Percentiles rank a stretch among this genome's conserved stretches.
Conservation (phyloP, 208 protist genomes). For the Novymonas esmeraldas region DNA sequence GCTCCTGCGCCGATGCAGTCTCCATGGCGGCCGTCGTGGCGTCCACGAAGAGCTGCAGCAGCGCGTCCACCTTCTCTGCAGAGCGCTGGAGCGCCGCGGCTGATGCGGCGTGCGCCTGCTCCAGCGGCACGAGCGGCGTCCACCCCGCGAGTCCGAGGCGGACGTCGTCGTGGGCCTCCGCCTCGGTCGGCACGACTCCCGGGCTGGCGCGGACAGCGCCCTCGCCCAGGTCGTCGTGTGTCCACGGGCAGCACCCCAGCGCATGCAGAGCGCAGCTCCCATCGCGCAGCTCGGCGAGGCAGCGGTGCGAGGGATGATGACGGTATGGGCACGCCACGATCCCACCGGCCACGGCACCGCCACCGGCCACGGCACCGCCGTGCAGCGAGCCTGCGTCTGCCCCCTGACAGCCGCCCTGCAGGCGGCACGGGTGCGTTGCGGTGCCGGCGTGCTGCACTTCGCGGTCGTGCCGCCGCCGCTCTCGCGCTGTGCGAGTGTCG, state of each 20-base stretch:
- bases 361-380: background rate
- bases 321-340: slow-evolving; percentile 38
- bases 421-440: slow-evolving; percentile 43
- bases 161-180: slow-evolving; percentile 1
- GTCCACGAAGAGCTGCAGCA: slow-evolving; percentile 26
- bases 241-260: slow-evolving; percentile 57
- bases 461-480: slow-evolving; percentile 23
- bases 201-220: background rate
- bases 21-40: slow-evolving; percentile 16
- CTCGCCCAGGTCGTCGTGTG: slow-evolving; percentile 32
- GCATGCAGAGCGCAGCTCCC: slow-evolving; percentile 38
- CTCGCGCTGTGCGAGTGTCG: slow-evolving; percentile 27
- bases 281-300: slow-evolving; percentile 39
- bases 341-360: background rate
- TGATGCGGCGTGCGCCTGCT: background rate
- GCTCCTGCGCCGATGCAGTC: background rate
- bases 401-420: slow-evolving; percentile 50
- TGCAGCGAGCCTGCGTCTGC: too few species aligned
- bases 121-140: slow-evolving; percentile 1
- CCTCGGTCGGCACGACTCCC: background rate
- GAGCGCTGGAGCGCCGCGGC: slow-evolving; percentile 7
- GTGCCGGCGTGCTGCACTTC: slow-evolving; percentile 13
- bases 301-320: slow-evolving; percentile 35
- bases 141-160: background rate
- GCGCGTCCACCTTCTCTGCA: slow-evolving; percentile 12